phyloP scores from a whole-genome alignment of 495 filamentous ascomycete genomes.

The Penicillium ucsense region DNA sequence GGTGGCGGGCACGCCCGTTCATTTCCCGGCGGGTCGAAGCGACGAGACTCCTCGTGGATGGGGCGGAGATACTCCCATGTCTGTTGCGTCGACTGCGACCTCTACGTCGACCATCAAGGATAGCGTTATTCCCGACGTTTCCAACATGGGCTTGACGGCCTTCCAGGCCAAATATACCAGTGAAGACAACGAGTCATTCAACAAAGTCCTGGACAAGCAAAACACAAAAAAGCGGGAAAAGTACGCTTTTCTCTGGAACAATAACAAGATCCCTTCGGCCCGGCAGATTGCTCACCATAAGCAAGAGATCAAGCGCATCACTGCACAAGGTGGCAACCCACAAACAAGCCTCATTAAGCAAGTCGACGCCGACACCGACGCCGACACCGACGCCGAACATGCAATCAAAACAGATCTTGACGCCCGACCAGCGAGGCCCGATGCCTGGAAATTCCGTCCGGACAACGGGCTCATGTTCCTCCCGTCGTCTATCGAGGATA shows the following conservation, averaged over 20 bases:
- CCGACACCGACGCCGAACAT: too few species aligned
- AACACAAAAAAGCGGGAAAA: slow-evolving; percentile 74
- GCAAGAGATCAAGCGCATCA: slow-evolving; percentile 52
- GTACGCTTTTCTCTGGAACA: slow-evolving; percentile 77
- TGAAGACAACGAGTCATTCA: slow-evolving; percentile 95
- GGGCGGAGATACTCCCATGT: slow-evolving; percentile 59
- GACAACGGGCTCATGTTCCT: slow-evolving; percentile 85
- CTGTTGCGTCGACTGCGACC: slow-evolving; percentile 38
- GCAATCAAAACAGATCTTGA: slow-evolving; percentile 52
- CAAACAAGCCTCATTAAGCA: slow-evolving; percentile 25
- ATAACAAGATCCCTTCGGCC: slow-evolving; percentile 80
- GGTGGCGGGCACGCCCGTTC: slow-evolving; percentile 15
- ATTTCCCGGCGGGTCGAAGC: slow-evolving; percentile 35
- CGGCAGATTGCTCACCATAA: slow-evolving; percentile 75
- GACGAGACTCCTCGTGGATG: slow-evolving; percentile 36
- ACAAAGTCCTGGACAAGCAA: slow-evolving; percentile 82
- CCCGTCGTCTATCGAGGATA: slow-evolving; percentile 58
- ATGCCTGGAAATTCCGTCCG: slow-evolving; percentile 63
- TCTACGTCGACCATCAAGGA: slow-evolving; percentile 12
- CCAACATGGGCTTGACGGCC: slow-evolving; percentile 66
- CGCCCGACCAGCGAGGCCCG: slow-evolving; percentile 66
- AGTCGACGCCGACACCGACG: slow-evolving; percentile 15
- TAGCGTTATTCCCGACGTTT: slow-evolving; percentile 54
- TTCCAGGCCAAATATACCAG: slow-evolving; percentile 93
- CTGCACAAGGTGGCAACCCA: slow-evolving; percentile 35